phyloP scores from a whole-genome alignment of 2,329 filamentous ascomycete species.

The Byssothecium circinans region DNA sequence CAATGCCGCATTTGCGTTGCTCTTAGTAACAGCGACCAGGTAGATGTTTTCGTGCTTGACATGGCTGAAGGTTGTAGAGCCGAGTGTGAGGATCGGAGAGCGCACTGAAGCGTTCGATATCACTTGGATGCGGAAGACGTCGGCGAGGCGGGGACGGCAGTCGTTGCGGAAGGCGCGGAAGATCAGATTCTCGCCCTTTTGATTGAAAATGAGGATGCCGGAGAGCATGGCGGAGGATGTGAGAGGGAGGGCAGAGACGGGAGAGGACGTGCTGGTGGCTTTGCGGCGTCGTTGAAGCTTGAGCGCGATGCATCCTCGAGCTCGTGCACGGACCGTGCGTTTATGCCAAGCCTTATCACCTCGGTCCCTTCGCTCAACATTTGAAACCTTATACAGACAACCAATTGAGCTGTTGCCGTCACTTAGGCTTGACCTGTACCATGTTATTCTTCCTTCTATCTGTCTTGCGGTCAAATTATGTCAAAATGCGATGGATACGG shows the following conservation, averaged over 20 bases:
- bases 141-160: conserved; percentile 93
- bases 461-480: too few relatives aligned
- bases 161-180: conserved; percentile 99
- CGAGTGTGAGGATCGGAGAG: conserved; percentile 94
- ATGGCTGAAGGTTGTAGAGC: conserved; percentile 98
- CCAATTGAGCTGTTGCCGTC: too few relatives aligned
- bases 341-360: too few relatives aligned
- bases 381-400: too few relatives aligned
- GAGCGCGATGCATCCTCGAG: background rate
- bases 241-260: background rate
- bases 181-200: conserved; percentile 99
- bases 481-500: too few relatives aligned
- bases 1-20: conserved; percentile 96
- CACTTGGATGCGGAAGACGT: conserved; percentile 99
- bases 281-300: background rate
- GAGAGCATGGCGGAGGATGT: conserved; percentile 72
- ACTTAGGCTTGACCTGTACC: too few relatives aligned
- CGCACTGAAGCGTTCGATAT: conserved; percentile 98
- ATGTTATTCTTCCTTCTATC: too few relatives aligned
- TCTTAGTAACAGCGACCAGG: conserved; percentile 94
- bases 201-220: conserved; percentile 96
- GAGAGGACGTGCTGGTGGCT: background rate
- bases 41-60: conserved; percentile 99
- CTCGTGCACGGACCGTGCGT: too few relatives aligned
- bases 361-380: too few relatives aligned